These are phyloP conservation scores for Acrocalymma vagum DNA, from an alignment of 2,329 filamentous ascomycete genomes.

Conservation along the genomic window DNA sequence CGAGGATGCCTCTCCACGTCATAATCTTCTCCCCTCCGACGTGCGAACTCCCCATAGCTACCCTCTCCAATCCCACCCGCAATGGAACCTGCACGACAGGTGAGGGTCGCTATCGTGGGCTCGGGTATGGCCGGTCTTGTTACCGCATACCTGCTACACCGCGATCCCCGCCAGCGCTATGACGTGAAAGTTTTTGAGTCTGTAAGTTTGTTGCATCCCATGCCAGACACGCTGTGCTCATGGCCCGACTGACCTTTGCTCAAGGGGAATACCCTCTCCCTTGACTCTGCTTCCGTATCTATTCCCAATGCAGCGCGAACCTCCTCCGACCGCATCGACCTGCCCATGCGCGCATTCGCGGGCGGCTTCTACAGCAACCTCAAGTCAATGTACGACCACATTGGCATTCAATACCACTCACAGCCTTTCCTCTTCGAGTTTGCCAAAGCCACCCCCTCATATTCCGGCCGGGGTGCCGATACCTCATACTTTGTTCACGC, in stretches of 20 bases:
- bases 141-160: constrained; percentile 55
- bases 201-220: constrained; percentile 34
- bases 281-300: constrained; percentile 56
- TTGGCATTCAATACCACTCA: constrained; percentile 60
- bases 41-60: neutral
- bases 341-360: constrained; percentile 62
- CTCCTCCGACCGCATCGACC: constrained; percentile 51
- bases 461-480: constrained; percentile 11
- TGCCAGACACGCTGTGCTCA: neutral
- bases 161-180: constrained; percentile 51
- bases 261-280: constrained; percentile 54
- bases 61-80: neutral
- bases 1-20: too few relatives aligned
- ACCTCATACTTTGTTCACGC: constrained; percentile 61
- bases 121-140: constrained; percentile 60
- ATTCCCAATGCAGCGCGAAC: constrained; percentile 35
- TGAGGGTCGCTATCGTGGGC: constrained; percentile 55
- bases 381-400: constrained; percentile 63
- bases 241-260: neutral
- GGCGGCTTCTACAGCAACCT: constrained; percentile 65
- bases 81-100: constrained; percentile 4
- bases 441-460: constrained; percentile 38
- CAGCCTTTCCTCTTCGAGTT: constrained; percentile 65
- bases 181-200: constrained; percentile 56
- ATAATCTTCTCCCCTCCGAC: too few relatives aligned